These are phyloP conservation scores for Aspergillus brunneoviolaceus DNA, from an alignment of 2,329 filamentous ascomycete species.

Conservation along the genomic window DNA sequence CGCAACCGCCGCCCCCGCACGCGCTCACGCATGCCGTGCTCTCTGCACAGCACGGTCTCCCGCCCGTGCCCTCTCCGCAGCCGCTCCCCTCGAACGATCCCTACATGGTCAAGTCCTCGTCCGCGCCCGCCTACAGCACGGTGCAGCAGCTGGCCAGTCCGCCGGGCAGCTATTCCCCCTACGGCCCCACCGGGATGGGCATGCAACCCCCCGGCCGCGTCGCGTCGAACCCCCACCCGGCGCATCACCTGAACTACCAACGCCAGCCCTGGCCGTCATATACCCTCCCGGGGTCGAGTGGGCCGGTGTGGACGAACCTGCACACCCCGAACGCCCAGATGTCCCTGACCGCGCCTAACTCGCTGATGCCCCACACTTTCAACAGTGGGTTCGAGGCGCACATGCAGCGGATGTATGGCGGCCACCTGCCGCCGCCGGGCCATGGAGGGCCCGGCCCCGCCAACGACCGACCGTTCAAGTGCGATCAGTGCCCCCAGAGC, in stretches of 20 bases:
- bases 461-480: conserved; percentile 89
- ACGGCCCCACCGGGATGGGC: conserved; percentile 42
- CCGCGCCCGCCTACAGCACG: conserved; percentile 45
- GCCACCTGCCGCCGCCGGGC: conserved; percentile 52
- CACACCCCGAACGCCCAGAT: conserved; percentile 71
- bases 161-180: conserved; percentile 43
- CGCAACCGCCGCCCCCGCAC: conserved; percentile 45
- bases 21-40: conserved; percentile 48
- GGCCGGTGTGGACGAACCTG: conserved; percentile 75
- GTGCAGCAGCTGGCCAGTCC: conserved; percentile 51
- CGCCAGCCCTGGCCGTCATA: conserved; percentile 53
- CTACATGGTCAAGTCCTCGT: conserved; percentile 52
- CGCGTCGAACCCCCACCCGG: conserved; percentile 31
- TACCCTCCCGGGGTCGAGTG: conserved; percentile 61
- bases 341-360: conserved; percentile 61
- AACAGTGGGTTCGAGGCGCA: conserved; percentile 61
- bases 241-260: conserved; percentile 36
- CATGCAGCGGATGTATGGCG: conserved; percentile 61
- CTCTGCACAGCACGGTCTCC: conserved; percentile 44
- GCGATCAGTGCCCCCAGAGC: conserved; percentile 85
- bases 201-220: conserved; percentile 49
- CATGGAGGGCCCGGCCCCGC: conserved; percentile 55
- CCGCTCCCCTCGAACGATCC: conserved; percentile 61
- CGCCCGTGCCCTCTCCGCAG: conserved; percentile 47
- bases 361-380: conserved; percentile 44